phyloP scores from a whole-genome alignment of 108 stramenopile species.

The Stephanodiscus minutulus region DNA sequence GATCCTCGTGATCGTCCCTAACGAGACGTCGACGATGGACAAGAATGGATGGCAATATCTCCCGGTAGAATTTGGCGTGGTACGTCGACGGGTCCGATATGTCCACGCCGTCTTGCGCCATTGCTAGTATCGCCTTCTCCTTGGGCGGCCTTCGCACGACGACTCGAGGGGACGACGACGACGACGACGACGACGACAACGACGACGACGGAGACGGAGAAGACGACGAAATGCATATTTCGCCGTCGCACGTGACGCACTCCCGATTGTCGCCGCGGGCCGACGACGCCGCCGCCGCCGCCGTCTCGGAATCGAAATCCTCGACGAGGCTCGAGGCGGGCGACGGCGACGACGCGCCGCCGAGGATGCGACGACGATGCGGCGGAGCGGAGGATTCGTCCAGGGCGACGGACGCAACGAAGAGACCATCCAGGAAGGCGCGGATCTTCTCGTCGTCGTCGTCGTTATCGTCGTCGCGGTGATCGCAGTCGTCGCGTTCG shows the following conservation, averaged over 20 bases:
- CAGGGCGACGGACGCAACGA: slow-evolving; percentile 39
- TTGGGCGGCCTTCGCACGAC: slow-evolving; percentile 39
- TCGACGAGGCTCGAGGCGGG: too few species aligned
- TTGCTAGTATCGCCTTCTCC: slow-evolving; percentile 45
- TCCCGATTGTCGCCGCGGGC: slow-evolving; percentile 4
- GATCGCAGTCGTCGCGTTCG: not conserved
- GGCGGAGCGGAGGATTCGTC: slow-evolving; percentile 36
- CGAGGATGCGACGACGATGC: not conserved
- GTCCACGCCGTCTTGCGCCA: slow-evolving; percentile 52
- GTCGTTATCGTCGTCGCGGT: not conserved
- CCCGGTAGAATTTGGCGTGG: slow-evolving; percentile 37
- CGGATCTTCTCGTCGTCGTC: slow-evolving; percentile 12
- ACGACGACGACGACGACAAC: too few species aligned
- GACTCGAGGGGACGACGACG: too few species aligned
- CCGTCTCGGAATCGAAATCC: too few species aligned
- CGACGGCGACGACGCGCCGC: not conserved
- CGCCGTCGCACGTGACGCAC: slow-evolving; percentile 41
- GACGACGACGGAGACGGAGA: slow-evolving; percentile 9
- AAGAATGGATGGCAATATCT: slow-evolving; percentile 29
- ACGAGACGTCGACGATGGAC: too few species aligned
- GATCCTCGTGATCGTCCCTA: too few species aligned
- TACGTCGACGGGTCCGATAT: slow-evolving; percentile 30
- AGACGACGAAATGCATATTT: slow-evolving; percentile 1
- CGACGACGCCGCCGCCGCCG: too few species aligned
- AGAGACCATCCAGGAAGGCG: slow-evolving; percentile 34